Conservation (phyloP, 2,329 filamentous ascomycete genomes). For the Macrophomina phaseolina region DNA sequence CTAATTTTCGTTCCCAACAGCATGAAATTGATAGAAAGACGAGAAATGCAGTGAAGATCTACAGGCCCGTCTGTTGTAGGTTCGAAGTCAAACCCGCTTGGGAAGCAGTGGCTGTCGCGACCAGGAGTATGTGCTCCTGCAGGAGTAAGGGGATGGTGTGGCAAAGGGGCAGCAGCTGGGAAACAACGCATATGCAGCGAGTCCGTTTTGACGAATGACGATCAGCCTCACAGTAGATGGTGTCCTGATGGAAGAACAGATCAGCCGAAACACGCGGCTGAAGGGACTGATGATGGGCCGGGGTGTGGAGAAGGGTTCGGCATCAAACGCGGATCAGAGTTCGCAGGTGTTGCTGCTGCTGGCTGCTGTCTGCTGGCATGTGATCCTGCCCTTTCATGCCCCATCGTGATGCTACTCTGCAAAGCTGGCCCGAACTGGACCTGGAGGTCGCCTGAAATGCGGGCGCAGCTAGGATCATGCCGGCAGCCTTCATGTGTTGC, state of each 20-base stretch:
- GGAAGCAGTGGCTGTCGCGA: not conserved
- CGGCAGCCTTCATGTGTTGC: not conserved
- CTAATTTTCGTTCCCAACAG: too few species aligned
- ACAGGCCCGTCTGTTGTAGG: not conserved
- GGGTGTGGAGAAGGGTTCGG: not conserved
- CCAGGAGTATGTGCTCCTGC: not conserved
- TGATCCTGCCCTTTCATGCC: not conserved
- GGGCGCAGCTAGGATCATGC: constrained; percentile 12
- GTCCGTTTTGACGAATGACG: not conserved
- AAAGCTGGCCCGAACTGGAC: not conserved
- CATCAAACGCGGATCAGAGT: not conserved
- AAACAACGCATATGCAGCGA: not conserved
- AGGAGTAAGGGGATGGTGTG: not conserved
- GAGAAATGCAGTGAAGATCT: too few species aligned
- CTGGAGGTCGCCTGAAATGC: constrained; percentile 8
- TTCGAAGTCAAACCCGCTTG: not conserved
- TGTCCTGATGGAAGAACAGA: not conserved
- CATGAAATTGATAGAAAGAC: too few species aligned
- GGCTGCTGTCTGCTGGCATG: not conserved
- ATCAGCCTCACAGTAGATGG: not conserved
- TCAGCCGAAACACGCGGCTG: not conserved
- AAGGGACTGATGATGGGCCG: not conserved
- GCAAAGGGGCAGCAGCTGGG: not conserved
- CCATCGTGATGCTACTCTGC: not conserved
- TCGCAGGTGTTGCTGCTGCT: not conserved